Conservation (phyloP, 2,329 filamentous ascomycete species). For the Colletotrichum tamarilloi region DNA sequence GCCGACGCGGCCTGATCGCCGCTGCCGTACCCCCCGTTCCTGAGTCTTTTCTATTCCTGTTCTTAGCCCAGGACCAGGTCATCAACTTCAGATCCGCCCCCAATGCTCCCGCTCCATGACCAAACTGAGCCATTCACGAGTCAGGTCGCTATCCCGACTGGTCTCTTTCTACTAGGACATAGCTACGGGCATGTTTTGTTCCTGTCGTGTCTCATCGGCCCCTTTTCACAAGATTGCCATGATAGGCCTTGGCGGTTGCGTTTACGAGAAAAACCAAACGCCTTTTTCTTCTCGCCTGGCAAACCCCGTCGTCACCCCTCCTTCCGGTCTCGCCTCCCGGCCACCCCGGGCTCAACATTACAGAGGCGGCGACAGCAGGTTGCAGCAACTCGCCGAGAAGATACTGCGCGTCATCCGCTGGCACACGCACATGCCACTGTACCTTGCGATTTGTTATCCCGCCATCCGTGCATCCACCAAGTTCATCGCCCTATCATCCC, state of each 20-base stretch:
- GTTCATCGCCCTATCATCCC: background rate
- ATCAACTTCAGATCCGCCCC: background rate
- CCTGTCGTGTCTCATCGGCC: background rate
- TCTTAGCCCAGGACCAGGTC: background rate
- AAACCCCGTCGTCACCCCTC: conserved; percentile 9
- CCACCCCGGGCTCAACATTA: background rate
- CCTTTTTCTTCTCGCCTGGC: conserved; percentile 5
- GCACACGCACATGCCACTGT: background rate
- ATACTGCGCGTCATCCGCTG: background rate
- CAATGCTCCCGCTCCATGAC: background rate
- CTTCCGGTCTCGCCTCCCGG: background rate
- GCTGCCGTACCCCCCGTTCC: background rate
- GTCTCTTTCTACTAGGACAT: background rate
- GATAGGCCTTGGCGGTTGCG: conserved; percentile 2
- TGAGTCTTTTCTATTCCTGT: background rate
- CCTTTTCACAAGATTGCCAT: background rate
- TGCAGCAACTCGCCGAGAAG: background rate
- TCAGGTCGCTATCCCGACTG: background rate
- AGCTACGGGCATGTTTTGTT: background rate
- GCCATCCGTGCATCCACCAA: background rate
- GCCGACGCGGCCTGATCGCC: conserved; percentile 28
- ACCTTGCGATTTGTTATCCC: background rate
- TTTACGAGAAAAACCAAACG: conserved; percentile 14
- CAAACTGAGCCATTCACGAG: background rate
- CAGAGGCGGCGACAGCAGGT: background rate